Evolutionary conservation across 768 basidiomycete genomes (phyloP).

Genomic region (Pleurotus giganteus): DNA sequence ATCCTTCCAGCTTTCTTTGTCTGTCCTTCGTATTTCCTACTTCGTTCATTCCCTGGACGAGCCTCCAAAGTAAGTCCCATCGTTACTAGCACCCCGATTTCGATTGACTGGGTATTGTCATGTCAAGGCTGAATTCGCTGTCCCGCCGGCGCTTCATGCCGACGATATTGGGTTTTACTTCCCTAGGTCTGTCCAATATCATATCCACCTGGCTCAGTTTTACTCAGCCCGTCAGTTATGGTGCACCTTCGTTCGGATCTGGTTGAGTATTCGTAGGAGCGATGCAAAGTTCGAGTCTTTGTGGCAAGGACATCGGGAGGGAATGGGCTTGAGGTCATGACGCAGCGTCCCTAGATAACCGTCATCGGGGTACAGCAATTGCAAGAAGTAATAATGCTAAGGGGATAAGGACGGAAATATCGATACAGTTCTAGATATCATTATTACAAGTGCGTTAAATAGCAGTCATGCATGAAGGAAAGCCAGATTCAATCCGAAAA

Average conservation of each 20-base stretch:
- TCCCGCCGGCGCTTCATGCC: constrained; percentile 39
- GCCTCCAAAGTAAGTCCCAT: constrained; percentile 29
- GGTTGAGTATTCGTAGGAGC: too few species aligned
- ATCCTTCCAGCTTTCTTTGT: constrained; percentile 39
- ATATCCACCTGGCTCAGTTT: too few species aligned
- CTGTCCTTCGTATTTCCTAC: constrained; percentile 41
- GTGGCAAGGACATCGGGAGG: too few species aligned
- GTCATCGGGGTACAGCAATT: too few species aligned
- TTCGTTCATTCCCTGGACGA: constrained; percentile 26
- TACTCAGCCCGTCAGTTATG: too few species aligned
- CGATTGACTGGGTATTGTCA: neutral
- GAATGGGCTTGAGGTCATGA: too few species aligned
- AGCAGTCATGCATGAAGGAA: neutral
- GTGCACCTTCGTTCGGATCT: too few species aligned
- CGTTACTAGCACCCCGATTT: neutral
- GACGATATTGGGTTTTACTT: constrained; percentile 40
- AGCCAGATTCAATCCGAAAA: neutral
- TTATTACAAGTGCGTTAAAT: neutral
- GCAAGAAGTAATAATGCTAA: too few species aligned
- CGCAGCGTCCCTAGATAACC: too few species aligned
- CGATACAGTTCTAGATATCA: neutral
- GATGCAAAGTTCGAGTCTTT: too few species aligned
- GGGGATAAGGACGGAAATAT: too few species aligned
- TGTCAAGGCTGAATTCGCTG: constrained; percentile 38
- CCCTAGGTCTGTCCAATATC: constrained; percentile 22